Evolutionary conservation across 352 stramenopile species (phyloP), one percentile per base, ranked within the genome.

Genomic region (Globisporangium lucens): DNA sequence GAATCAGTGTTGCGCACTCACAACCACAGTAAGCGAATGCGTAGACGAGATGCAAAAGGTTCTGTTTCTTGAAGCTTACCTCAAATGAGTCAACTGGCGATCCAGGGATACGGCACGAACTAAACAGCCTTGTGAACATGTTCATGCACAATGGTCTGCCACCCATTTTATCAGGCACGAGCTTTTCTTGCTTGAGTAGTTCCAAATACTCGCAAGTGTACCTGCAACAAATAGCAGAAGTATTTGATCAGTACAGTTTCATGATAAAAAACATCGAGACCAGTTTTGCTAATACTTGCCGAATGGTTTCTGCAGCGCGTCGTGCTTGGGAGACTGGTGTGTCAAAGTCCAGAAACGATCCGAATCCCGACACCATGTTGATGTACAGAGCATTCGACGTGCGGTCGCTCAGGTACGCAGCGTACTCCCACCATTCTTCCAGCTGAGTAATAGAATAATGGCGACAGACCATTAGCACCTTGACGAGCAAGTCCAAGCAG

Each of bases 331-430:
- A 85, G 2, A 86, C 76, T 24, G 84, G 80, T 15, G 82, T 75
- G 27, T 89, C 87, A 29, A 93, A 92, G 66, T 97, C 93, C 65
- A 97, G 83, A 20, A 89, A 88, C 53, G 97, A 97, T n/a, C 98
- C 90, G 70, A 98, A 98, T 71, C 97, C 98, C 66, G 97, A 98
- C 33, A 92, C 90, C 72, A 99, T 97, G 72, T 98, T 98, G 67
- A 98, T 88, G 46, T 96, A 94, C 30, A 98, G 75, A 1, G 91
- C 90, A 72, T 98, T 97, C 64, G 95, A 73, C 53, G 83, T 87
- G 20, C 78, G 81, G 56, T 88, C 81, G 63, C 78, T 89, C 51
- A 89, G 60, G 64, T 91, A 91, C 56, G 89, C 93, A 36, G 90
- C 74, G 62, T 96, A 87, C 72, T 98, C 97, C 94, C 94, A 98